These are phyloP conservation scores for Talaromyces pinophilus DNA, from an alignment of 2,329 filamentous ascomycete genomes.

Conservation along the genomic window DNA sequence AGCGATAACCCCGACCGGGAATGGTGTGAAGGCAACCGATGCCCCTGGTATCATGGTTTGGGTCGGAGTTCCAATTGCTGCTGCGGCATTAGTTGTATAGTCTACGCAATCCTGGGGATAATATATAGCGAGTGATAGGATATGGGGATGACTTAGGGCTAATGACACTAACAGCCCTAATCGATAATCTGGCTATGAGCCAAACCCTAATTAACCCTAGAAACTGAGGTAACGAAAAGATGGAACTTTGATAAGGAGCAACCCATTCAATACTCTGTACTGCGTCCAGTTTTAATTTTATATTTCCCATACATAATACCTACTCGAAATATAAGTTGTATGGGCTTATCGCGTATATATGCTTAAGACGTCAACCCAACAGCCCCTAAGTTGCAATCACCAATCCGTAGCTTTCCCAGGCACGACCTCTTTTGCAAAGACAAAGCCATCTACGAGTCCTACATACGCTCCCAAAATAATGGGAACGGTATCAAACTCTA, in stretches of 20 bases:
- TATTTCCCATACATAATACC: background rate
- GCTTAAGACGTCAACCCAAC: background rate
- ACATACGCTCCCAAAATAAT: background rate
- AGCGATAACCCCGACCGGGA: background rate
- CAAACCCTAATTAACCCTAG: too few species aligned
- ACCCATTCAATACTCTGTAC: too few species aligned
- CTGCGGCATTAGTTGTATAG: background rate
- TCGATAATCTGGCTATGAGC: background rate
- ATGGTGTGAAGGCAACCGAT: background rate
- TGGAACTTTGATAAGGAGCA: background rate
- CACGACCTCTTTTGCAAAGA: background rate
- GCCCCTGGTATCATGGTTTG: background rate
- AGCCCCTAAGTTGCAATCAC: background rate
- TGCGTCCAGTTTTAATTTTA: background rate
- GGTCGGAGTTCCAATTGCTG: background rate
- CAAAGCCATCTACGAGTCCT: slow-evolving; percentile 4
- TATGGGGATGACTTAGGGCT: background rate
- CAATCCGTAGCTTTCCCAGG: background rate
- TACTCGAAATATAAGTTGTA: background rate
- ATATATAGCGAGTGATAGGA: too few species aligned
- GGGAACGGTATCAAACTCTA: slow-evolving; percentile 1
- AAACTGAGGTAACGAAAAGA: background rate
- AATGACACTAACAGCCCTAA: background rate
- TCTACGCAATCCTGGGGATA: background rate
- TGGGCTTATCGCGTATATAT: background rate